A percentile compares a stretch with the other conserved stretches of the same genome.
phyloP scores from a whole-genome alignment of 768 basidiomycete genomes.

The Cystofilobasidium capitatum region DNA sequence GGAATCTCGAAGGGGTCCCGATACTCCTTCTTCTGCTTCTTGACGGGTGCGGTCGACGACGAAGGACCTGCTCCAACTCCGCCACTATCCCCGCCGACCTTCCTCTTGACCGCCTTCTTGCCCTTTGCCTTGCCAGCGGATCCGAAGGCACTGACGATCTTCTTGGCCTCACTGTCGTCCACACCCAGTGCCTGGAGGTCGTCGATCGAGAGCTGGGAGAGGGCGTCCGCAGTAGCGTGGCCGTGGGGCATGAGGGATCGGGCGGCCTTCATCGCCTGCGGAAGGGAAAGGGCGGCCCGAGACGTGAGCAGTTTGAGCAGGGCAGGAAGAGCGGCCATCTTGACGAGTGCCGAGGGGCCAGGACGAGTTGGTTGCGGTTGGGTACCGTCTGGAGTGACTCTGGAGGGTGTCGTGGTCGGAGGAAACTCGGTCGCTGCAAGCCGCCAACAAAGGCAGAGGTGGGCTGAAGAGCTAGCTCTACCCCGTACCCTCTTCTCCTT shows the following conservation, averaged over 20 bases:
- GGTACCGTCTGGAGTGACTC: background rate
- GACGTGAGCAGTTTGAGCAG: background rate
- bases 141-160: background rate
- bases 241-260: background rate
- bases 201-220: background rate
- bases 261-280: conserved; percentile 1
- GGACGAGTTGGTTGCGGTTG: background rate
- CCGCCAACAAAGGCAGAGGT: too few relatives aligned
- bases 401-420: background rate
- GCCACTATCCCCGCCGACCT: background rate
- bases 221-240: background rate
- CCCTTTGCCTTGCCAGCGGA: background rate
- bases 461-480: background rate
- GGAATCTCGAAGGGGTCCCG: conserved; percentile 13
- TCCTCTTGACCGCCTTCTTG: background rate
- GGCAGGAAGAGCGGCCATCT: background rate
- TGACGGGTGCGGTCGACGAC: background rate
- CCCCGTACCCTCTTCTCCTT: background rate
- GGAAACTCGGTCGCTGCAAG: background rate
- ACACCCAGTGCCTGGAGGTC: background rate
- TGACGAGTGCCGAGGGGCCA: too few relatives aligned
- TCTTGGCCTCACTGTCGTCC: background rate
- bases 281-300: background rate
- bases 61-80: background rate
- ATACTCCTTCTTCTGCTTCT: background rate